Evolutionary conservation across 2,329 filamentous ascomycete genomes (phyloP).

Genomic region (Neofusicoccum parvum): DNA sequence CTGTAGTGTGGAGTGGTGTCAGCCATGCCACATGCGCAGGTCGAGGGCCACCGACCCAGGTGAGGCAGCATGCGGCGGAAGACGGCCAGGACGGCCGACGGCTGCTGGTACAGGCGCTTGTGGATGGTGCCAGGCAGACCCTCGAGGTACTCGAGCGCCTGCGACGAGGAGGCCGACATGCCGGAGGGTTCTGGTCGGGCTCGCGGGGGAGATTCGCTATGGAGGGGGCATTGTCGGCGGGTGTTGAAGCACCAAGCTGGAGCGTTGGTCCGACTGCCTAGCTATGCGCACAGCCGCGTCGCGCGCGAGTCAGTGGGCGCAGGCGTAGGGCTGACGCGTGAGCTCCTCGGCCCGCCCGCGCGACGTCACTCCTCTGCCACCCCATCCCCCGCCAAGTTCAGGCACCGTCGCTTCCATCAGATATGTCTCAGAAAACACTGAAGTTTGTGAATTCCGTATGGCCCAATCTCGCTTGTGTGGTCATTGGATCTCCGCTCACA

Average conservation of each 20-base stretch:
- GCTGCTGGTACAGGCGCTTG: constrained; percentile 89
- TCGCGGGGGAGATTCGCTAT: constrained; percentile 12
- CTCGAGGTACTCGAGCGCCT: constrained; percentile 88
- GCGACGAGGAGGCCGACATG: constrained; percentile 60
- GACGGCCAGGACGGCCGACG: constrained; percentile 90
- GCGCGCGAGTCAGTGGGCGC: constrained; percentile 1
- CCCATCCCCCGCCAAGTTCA: background rate
- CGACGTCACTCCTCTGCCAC: constrained; percentile 11
- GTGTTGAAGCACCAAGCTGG: background rate
- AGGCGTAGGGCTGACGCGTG: constrained; percentile 1
- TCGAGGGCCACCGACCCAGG: constrained; percentile 62
- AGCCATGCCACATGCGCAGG: background rate
- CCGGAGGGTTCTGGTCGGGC: constrained; percentile 42
- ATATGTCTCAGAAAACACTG: constrained; percentile 46
- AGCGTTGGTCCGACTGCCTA: background rate
- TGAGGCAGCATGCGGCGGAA: constrained; percentile 97
- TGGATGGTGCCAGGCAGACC: constrained; percentile 87
- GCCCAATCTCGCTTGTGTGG: constrained; percentile 10
- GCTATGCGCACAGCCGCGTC: background rate
- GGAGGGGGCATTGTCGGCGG: constrained; percentile 37
- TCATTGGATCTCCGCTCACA: constrained; percentile 27
- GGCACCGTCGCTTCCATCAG: background rate
- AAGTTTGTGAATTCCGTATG: constrained; percentile 67
- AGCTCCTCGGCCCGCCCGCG: background rate
- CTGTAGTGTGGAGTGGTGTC: constrained; percentile 46